Evolutionary conservation across 345 rosid genomes (phyloP), one percentile per base, ranked within the genome.

Genomic region (Geranium rotundifolium): DNA sequence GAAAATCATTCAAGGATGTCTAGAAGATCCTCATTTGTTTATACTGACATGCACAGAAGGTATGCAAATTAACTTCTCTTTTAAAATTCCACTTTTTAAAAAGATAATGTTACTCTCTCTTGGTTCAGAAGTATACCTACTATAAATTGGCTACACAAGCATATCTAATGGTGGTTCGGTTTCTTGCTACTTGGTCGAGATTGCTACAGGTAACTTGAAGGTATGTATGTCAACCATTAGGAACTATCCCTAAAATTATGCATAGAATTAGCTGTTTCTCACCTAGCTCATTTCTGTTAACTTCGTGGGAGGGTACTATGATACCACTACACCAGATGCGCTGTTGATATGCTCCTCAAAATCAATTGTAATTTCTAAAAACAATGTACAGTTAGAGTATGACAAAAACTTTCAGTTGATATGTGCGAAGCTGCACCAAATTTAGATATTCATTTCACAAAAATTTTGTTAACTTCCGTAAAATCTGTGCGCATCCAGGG

Each of bases 291-390:
- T n/a, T n/a, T n/a, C n/a, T n/a, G n/a, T n/a, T n/a, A n/a, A n/a
- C n/a, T n/a, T n/a, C 93, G 88, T 86, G 96, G 93, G 96, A 86
- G 97, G 96, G 96, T 85, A 83, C 89, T 82, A 86, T 86, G 93
- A 84, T 81, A 88, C 96, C 91, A 83, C 96, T 80, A 88, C 96
- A 90, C 93, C 67, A 83, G 84, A 84, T 86, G 96, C 93, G 96
- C 86, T 20, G 27, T 23, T 23, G 1, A 23, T 23, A 23, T 23
- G 27, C 2, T 23, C 27, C 27, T 23, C 27, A 23, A 23, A 23
- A 23, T 23, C 27, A 23, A 23, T 23, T 23, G 27, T 23, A 23
- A 23, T 23, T 23, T 23, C 27, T 23, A 23, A 23, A 23, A 23
- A 23, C 27, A 23, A 23, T 23, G 27, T 23, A 23, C 27, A 23